Evolutionary conservation across 2,329 filamentous ascomycete genomes (phyloP).

Genomic region (Calonectria pteridis): DNA sequence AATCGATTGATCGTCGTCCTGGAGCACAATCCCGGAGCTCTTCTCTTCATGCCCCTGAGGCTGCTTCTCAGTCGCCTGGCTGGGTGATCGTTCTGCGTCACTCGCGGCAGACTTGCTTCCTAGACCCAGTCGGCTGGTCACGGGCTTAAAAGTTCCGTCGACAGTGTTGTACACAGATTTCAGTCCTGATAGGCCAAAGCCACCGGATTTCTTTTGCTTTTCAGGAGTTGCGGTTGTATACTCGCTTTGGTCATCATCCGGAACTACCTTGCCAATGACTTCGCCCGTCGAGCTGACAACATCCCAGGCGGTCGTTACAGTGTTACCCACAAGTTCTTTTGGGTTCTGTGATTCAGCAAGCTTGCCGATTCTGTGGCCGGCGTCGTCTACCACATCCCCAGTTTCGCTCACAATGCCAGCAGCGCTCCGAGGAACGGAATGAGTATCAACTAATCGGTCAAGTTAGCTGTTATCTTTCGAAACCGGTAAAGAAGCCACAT

Average conservation of each 20-base stretch:
- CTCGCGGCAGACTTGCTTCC: slow-evolving; percentile 34
- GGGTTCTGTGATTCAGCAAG: slow-evolving; percentile 55
- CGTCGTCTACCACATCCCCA: slow-evolving; percentile 59
- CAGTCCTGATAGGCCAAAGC: slow-evolving; percentile 43
- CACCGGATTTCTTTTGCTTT: slow-evolving; percentile 47
- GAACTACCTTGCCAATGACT: slow-evolving; percentile 55
- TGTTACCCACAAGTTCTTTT: slow-evolving; percentile 56
- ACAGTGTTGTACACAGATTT: slow-evolving; percentile 36
- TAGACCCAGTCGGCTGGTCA: slow-evolving; percentile 36
- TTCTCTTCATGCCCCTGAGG: slow-evolving; percentile 24
- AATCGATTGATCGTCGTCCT: slow-evolving; percentile 35
- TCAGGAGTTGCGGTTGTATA: slow-evolving; percentile 53
- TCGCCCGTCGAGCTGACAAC: slow-evolving; percentile 54
- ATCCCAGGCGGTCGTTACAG: slow-evolving; percentile 52
- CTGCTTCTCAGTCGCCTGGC: slow-evolving; percentile 34
- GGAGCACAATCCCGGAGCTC: slow-evolving; percentile 26
- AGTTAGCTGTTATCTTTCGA: background rate
- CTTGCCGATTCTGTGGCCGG: slow-evolving; percentile 58
- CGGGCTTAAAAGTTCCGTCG: slow-evolving; percentile 44
- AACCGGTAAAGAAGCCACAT: background rate
- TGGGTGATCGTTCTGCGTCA: slow-evolving; percentile 24
- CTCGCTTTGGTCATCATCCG: slow-evolving; percentile 51
- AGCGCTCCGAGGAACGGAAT: slow-evolving; percentile 52
- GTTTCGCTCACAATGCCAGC: slow-evolving; percentile 58
- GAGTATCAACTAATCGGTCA: slow-evolving; percentile 40